A percentile compares a stretch with the other conserved stretches of the same genome.
Evolutionary conservation across 768 basidiomycete species (phyloP).

Genomic region (Guyanaporus albipodus): DNA sequence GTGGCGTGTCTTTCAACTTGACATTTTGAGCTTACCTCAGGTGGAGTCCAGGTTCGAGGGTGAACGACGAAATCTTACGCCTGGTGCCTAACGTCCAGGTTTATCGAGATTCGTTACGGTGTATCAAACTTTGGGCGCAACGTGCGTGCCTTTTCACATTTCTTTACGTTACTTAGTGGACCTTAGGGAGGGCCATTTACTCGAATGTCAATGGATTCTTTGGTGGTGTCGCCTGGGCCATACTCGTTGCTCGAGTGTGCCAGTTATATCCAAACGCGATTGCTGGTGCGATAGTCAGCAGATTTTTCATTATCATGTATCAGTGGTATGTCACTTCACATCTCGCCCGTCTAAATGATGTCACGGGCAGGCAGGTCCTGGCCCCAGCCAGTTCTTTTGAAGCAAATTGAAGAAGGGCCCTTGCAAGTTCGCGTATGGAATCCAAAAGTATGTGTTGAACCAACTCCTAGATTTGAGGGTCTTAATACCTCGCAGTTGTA

Average conservation of each 20-base stretch:
- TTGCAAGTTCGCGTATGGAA: conserved; percentile 97
- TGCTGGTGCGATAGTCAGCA: conserved; percentile 92
- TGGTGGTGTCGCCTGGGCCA: conserved; percentile 98
- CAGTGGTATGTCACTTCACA: conserved; percentile 69
- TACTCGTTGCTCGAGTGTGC: conserved; percentile 98
- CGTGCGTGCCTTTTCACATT: conserved; percentile 46
- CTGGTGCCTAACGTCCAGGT: conserved; percentile 92
- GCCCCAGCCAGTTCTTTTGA: conserved; percentile 97
- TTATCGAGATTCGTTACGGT: conserved; percentile 90
- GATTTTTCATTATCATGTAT: conserved; percentile 98
- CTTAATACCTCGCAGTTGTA: conserved; percentile 57
- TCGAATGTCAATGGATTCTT: conserved; percentile 98
- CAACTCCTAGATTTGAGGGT: no score
- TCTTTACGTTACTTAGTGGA: conserved; percentile 3
- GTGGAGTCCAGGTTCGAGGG: conserved; percentile 69
- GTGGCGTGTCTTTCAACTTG: conserved; percentile 33
- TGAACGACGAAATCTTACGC: conserved; percentile 92
- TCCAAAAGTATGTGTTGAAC: conserved; percentile 60
- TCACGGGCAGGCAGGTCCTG: conserved; percentile 65
- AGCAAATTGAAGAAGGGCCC: conserved; percentile 95
- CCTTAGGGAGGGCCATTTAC: conserved; percentile 87
- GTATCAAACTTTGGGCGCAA: conserved; percentile 98
- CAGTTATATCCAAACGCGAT: conserved; percentile 95
- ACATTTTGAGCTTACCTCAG: conserved; percentile 10
- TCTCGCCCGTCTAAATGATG: background rate